Evolutionary conservation across 2,329 filamentous ascomycete genomes (phyloP).

Genomic region (Ophiostoma ulmi): DNA sequence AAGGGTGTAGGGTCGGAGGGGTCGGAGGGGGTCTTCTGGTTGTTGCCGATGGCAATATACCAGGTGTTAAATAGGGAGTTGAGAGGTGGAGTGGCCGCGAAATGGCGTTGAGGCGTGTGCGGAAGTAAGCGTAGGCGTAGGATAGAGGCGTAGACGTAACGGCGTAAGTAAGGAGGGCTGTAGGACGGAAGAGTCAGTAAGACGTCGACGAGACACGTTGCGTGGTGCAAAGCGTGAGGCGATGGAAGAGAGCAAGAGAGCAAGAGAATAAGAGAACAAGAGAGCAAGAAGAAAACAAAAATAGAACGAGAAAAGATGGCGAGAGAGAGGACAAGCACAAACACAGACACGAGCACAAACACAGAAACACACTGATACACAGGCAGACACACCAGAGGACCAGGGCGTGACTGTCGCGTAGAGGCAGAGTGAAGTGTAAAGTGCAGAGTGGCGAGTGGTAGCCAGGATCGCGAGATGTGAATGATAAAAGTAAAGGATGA

Average conservation of each 20-base stretch:
- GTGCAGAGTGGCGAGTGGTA: neutral
- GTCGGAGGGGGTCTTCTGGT: neutral
- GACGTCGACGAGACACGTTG: slow-evolving; percentile 9
- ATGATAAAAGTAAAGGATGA: neutral
- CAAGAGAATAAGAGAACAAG: neutral
- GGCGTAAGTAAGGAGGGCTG: slow-evolving; percentile 15
- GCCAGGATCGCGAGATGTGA: neutral
- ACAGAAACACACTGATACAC: neutral
- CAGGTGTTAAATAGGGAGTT: neutral
- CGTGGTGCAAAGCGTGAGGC: slow-evolving; percentile 11
- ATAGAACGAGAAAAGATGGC: neutral
- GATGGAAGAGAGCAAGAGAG: neutral
- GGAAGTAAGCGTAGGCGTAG: neutral
- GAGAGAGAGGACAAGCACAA: slow-evolving; percentile 1
- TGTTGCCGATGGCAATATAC: slow-evolving; percentile 7
- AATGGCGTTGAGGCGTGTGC: neutral
- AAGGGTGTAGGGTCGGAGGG: slow-evolving; percentile 23
- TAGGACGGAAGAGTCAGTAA: slow-evolving; percentile 24
- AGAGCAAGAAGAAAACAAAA: slow-evolving; percentile 2
- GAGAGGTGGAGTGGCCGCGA: neutral
- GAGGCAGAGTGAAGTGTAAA: neutral
- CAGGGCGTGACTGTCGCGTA: neutral
- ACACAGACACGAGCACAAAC: slow-evolving; percentile 4
- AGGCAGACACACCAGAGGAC: neutral
- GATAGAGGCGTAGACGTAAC: neutral